A percentile compares a stretch with the other conserved stretches of the same genome.
These are phyloP conservation scores for Dryas octopetala DNA, from an alignment of 306 rosid species.

Conservation along the genomic window DNA sequence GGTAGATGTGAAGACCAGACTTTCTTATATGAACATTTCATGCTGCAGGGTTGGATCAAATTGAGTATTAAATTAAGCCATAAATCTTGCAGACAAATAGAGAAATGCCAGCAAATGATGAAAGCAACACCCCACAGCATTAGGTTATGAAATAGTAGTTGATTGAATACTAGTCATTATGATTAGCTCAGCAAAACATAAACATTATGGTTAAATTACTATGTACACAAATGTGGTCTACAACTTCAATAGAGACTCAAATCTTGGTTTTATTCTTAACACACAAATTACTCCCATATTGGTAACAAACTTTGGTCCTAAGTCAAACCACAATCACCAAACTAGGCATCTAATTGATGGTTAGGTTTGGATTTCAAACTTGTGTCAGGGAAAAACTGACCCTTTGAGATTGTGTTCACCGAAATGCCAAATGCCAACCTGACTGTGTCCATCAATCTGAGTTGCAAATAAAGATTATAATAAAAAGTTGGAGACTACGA, in stretches of 20 bases:
- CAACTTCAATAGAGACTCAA: neutral
- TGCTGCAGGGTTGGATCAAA: conserved; percentile 4
- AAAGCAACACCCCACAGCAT: conserved; percentile 14
- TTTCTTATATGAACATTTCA: neutral
- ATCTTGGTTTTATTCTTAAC: neutral
- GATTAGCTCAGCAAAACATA: conserved; percentile 18
- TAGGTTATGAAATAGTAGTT: conserved; percentile 2
- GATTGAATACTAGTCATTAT: conserved; percentile 1
- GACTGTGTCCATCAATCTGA: neutral
- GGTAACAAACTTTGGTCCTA: neutral
- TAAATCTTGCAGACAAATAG: conserved; percentile 23
- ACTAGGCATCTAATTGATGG: neutral
- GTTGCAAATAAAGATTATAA: neutral
- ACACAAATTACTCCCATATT: neutral
- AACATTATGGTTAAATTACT: neutral
- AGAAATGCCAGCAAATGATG: conserved; percentile 20
- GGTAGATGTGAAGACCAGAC: neutral
- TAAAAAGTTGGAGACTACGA: conserved; percentile 9
- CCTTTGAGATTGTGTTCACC: neutral
- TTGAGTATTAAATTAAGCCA: conserved; percentile 7
- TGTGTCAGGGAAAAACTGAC: neutral
- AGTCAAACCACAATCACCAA: neutral
- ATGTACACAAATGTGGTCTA: neutral
- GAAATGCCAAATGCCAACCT: neutral
- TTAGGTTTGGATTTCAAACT: neutral